A percentile compares a stretch with the other conserved stretches of the same genome.
These are phyloP conservation scores for Fraxinus velutina DNA, from an alignment of 305 asterid species.

Conservation along the genomic window DNA sequence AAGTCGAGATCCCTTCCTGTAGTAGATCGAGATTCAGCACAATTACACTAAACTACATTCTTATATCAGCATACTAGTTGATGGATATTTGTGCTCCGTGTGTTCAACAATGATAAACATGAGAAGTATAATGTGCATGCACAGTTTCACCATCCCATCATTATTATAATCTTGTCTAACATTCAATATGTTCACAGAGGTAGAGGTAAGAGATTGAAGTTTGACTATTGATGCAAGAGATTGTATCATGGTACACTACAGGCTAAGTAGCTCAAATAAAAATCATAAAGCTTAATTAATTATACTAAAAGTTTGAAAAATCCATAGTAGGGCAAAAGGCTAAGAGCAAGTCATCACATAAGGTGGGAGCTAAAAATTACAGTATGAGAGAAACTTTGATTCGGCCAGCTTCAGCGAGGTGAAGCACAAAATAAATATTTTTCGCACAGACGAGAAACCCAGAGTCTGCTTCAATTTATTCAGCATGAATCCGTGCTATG, in stretches of 20 bases:
- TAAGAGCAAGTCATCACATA: background rate
- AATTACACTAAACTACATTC: background rate
- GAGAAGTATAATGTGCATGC: background rate
- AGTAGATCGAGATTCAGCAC: slow-evolving; percentile 26
- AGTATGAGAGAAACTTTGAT: background rate
- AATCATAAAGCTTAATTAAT: background rate
- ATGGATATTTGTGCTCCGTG: background rate
- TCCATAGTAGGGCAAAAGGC: background rate
- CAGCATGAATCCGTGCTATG: background rate
- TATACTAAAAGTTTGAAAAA: background rate
- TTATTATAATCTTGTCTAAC: background rate
- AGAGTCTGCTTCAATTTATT: background rate
- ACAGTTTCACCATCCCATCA: background rate
- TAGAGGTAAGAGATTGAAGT: background rate
- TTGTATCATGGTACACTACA: slow-evolving; percentile 2
- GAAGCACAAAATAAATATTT: background rate
- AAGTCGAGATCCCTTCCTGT: slow-evolving; percentile 94
- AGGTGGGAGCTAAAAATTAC: background rate
- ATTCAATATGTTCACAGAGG: background rate
- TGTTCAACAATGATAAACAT: background rate
- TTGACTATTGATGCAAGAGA: background rate
- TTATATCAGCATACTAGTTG: background rate
- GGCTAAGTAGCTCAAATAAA: background rate
- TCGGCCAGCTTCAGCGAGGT: background rate
- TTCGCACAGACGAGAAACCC: background rate